Evolutionary conservation across 768 basidiomycete genomes (phyloP).

Genomic region (Boletus sp.): DNA sequence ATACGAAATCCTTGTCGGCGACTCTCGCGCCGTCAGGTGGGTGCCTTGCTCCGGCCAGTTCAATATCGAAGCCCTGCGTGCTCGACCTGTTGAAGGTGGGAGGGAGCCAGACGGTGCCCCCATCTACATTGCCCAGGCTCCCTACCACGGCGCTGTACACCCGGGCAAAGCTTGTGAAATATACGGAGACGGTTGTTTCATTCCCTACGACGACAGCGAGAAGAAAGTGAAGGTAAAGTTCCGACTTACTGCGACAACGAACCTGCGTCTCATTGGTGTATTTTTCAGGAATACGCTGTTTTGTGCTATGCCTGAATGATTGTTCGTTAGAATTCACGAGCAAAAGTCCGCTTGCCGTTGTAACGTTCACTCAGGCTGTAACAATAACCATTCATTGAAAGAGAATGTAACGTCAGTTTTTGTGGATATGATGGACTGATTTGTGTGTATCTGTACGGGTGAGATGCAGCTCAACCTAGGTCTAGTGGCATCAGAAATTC

Average conservation of each 20-base stretch:
- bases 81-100: slow-evolving; percentile 64
- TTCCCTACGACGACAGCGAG: slow-evolving; percentile 52
- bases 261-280: not conserved
- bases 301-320: slow-evolving; percentile 34
- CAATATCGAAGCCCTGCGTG: slow-evolving; percentile 41
- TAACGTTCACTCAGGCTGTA: slow-evolving; percentile 3
- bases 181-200: slow-evolving; percentile 53
- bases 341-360: not conserved
- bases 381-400: not conserved
- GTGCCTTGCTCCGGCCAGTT: slow-evolving; percentile 46
- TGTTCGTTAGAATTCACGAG: not conserved
- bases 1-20: slow-evolving; percentile 71
- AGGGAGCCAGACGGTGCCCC: slow-evolving; percentile 56
- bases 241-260: not conserved
- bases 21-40: slow-evolving; percentile 57
- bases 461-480: not conserved
- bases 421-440: not conserved
- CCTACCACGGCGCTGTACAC: slow-evolving; percentile 47
- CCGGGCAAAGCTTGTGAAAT: slow-evolving; percentile 62
- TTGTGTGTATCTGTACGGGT: not conserved
- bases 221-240: slow-evolving; percentile 45
- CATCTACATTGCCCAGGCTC: slow-evolving; percentile 60
- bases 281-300: slow-evolving; percentile 38
- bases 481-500: not conserved
- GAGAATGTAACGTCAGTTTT: not conserved